A percentile compares a stretch with the other conserved stretches of the same genome.
These are phyloP conservation scores for Starmerella vaccinii DNA, from an alignment of 805 yeast genomes.

Conservation along the genomic window DNA sequence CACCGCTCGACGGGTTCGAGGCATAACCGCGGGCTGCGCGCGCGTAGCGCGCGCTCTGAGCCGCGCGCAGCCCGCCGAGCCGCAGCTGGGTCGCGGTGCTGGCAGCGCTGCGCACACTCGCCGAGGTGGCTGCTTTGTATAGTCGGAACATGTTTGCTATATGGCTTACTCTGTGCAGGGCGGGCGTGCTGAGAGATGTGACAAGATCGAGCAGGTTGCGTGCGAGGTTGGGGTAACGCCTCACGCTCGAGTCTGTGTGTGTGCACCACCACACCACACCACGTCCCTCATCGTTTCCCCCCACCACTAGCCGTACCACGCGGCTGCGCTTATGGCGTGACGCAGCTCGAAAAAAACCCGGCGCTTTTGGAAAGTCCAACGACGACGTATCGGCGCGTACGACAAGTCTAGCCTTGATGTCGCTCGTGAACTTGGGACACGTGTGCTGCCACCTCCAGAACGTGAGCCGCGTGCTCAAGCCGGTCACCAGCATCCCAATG, in stretches of 20 bases:
- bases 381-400: background rate
- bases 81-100: background rate
- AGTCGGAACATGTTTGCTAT: background rate
- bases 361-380: background rate
- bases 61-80: background rate
- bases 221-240: conserved; percentile 3
- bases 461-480: conserved; percentile 61
- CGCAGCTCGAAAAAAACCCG: background rate
- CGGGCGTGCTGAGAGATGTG: background rate
- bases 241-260: background rate
- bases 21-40: background rate
- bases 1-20: too few relatives aligned
- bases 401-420: conserved; percentile 55
- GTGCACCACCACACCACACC: too few relatives aligned
- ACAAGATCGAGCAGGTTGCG: background rate
- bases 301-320: background rate
- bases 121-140: background rate
- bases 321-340: background rate
- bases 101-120: background rate
- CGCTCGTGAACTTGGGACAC: conserved; percentile 73
- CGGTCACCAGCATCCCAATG: conserved; percentile 73
- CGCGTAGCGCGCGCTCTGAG: background rate
- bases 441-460: conserved; percentile 84
- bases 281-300: background rate
- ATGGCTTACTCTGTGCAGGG: background rate